Percentiles rank a stretch among this genome's conserved stretches.
Evolutionary conservation across 2,329 filamentous ascomycete species (phyloP).

Genomic region (Hypoxylon sp.): DNA sequence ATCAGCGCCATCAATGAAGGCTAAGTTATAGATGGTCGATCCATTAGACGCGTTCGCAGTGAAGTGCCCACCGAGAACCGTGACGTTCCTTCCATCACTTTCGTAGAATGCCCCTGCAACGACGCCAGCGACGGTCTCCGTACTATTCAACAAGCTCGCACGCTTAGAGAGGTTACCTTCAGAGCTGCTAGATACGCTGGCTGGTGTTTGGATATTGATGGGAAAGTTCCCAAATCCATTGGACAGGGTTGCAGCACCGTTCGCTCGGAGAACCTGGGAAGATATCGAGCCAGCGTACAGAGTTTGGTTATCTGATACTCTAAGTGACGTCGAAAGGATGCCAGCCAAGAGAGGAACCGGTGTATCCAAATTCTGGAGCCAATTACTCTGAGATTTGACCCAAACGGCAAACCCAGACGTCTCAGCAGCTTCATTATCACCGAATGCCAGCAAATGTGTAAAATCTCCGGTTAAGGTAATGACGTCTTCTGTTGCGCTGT

Average conservation of each 20-base stretch:
- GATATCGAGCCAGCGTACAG: slow-evolving; percentile 88
- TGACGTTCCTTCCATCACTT: slow-evolving; percentile 79
- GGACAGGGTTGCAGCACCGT: slow-evolving; percentile 78
- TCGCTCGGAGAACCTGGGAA: slow-evolving; percentile 80
- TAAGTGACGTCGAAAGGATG: slow-evolving; percentile 77
- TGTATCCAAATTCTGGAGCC: slow-evolving; percentile 84
- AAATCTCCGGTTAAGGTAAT: slow-evolving; percentile 88
- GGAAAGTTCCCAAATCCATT: slow-evolving; percentile 69
- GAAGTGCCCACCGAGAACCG: slow-evolving; percentile 91
- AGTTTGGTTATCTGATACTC: slow-evolving; percentile 72
- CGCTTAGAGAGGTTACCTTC: slow-evolving; percentile 63
- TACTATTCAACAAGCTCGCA: slow-evolving; percentile 57
- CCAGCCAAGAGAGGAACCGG: slow-evolving; percentile 78
- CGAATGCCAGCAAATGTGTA: slow-evolving; percentile 77
- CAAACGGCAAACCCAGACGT: slow-evolving; percentile 89
- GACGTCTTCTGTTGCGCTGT: slow-evolving; percentile 76
- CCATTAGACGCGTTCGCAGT: slow-evolving; percentile 77
- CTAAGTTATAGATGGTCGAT: slow-evolving; percentile 81
- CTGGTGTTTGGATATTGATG: slow-evolving; percentile 66
- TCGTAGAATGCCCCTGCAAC: slow-evolving; percentile 84
- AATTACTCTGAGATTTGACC: slow-evolving; percentile 88
- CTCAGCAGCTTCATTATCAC: slow-evolving; percentile 70
- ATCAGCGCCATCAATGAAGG: slow-evolving; percentile 84
- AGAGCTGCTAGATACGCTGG: slow-evolving; percentile 51
- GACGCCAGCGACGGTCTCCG: slow-evolving; percentile 73